Conservation (phyloP, 2,329 filamentous ascomycete species). For the Purpureocillium takamizusanense region DNA sequence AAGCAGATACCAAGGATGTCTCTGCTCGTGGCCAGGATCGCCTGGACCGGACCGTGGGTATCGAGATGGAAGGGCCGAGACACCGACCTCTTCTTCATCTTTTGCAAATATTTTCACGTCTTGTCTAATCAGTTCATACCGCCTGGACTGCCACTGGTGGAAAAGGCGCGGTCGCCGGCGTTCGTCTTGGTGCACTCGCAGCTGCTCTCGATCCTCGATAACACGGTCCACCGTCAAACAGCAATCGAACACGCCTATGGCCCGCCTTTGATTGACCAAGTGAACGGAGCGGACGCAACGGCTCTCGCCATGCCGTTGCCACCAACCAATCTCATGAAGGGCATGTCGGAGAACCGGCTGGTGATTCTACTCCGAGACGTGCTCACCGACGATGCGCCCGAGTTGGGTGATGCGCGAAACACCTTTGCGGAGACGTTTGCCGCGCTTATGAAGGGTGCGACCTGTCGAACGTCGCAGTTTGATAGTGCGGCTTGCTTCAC, state of each 20-base stretch:
- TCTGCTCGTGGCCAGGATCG: slow-evolving; percentile 60
- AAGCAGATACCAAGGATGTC: slow-evolving; percentile 58
- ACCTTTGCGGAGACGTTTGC: slow-evolving; percentile 72
- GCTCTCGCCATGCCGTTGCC: slow-evolving; percentile 54
- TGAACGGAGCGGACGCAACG: slow-evolving; percentile 54
- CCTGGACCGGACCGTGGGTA: slow-evolving; percentile 80
- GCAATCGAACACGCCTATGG: slow-evolving; percentile 35
- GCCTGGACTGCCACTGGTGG: slow-evolving; percentile 36
- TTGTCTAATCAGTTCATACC: slow-evolving; percentile 67
- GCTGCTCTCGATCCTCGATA: slow-evolving; percentile 68
- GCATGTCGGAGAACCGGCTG: slow-evolving; percentile 83
- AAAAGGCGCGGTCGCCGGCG: slow-evolving; percentile 61
- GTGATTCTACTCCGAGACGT: slow-evolving; percentile 77
- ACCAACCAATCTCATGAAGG: slow-evolving; percentile 60
- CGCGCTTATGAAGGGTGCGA: slow-evolving; percentile 61
- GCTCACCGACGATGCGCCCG: slow-evolving; percentile 40
- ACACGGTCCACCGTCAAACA: slow-evolving; percentile 71
- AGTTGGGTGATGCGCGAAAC: slow-evolving; percentile 40
- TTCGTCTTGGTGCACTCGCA: slow-evolving; percentile 77
- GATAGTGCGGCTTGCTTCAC: slow-evolving; percentile 80
- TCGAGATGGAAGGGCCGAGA: slow-evolving; percentile 80
- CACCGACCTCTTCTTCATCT: slow-evolving; percentile 85
- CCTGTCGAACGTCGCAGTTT: slow-evolving; percentile 68
- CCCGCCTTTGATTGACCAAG: slow-evolving; percentile 33
- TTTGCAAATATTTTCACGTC: slow-evolving; percentile 80